These are phyloP conservation scores for Pseudogymnoascus sp. DNA, from an alignment of 2,329 filamentous ascomycete genomes.

Conservation along the genomic window DNA sequence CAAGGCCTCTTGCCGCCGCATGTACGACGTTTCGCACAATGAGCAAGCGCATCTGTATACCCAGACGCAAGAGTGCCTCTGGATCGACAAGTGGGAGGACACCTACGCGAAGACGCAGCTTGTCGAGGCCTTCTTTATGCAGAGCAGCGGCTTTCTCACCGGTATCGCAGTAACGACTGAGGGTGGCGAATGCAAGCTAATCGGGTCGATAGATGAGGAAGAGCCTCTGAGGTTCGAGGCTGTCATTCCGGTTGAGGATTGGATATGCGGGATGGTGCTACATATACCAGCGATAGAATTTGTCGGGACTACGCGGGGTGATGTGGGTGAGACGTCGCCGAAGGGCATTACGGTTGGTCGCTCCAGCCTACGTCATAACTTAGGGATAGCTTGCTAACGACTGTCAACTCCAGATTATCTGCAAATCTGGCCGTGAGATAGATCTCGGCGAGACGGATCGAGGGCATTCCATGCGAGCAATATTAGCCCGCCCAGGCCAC, in stretches of 20 bases:
- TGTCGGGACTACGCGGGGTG: neutral
- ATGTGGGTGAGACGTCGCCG: neutral
- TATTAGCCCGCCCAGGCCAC: neutral
- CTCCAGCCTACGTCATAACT: too few species aligned
- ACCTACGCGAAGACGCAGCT: neutral
- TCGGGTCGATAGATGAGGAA: neutral
- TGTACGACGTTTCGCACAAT: neutral
- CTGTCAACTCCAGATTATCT: neutral
- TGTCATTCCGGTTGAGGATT: neutral
- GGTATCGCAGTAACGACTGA: neutral
- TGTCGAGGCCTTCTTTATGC: neutral
- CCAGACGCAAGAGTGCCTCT: neutral
- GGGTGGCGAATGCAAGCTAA: neutral
- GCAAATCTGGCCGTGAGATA: conserved; percentile 4
- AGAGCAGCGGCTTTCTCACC: neutral
- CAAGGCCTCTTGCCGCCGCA: neutral
- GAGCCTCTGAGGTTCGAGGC: neutral
- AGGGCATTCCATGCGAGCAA: conserved; percentile 1
- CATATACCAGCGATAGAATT: conserved; percentile 10
- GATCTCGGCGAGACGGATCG: conserved; percentile 8
- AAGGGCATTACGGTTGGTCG: conserved; percentile 7
- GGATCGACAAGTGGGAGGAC: neutral
- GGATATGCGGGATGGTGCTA: conserved; percentile 11
- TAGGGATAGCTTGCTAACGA: neutral
- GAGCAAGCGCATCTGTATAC: neutral